Base-by-base conservation (phyloP, 2,329 filamentous ascomycete genomes). In the Onygenales sp. region DNA sequence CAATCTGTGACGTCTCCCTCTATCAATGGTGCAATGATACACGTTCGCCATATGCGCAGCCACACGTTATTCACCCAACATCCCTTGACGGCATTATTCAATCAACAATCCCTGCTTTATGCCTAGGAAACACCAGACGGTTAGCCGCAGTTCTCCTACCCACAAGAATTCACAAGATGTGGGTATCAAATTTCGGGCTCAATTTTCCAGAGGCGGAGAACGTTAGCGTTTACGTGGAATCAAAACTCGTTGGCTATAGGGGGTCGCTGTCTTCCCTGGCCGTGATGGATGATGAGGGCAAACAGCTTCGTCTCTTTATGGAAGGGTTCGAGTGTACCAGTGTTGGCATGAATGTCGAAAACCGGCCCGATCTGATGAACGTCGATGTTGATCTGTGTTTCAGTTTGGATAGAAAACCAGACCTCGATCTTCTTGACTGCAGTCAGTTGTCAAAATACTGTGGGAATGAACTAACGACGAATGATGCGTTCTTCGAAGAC, bases 11-110 rank as follows among this genome's bases (percentile, higher is more conserved):
- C 14, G 14, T 44, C 32, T 38, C n/a, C 46, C 14, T 35, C n/a
- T 39, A 49, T 39, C 36, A 11, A 7, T 36, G 32, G 32, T 3
- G 33, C 17, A n/a, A 36, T 36, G 46, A 35, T 39, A 10, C 13
- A 44, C 31, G 14, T 9, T 9, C 42, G 9, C 32, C 50, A 7
- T 17, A 43, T 32, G 50, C 32, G 7, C 42, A 45, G 39, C 38
- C 39, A 33, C 50, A 52, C 44, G 31, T 52, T 5, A 52, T 52
- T 6, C 50, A 52, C 35, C 50, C 50, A 13, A 36, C 41, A 8
- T 43, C 50, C 35, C 33, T 52, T 13, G 50, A 52, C 13, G 50
- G 21, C 9, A 17, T 46, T 3, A 27, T 53, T 38, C 51, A 53
- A n/a, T 11, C 42, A 10, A 43, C 42, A 14, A 21, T 43, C 32